phyloP scores from a whole-genome alignment of 305 asterid species.

The Euphrasia arctica region DNA sequence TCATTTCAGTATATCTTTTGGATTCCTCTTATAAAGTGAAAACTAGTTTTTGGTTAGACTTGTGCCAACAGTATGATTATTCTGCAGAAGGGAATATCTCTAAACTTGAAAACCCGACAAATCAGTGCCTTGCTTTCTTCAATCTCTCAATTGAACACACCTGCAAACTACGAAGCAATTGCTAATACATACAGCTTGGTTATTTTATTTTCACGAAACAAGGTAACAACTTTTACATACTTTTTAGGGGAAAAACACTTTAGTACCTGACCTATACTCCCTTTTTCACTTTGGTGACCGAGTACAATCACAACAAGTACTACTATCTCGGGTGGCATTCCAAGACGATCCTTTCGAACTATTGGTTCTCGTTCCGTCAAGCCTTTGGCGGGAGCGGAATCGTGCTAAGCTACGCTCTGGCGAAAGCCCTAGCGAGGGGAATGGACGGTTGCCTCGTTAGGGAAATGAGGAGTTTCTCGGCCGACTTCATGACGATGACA shows the following conservation, averaged over 20 bases:
- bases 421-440: too few species aligned
- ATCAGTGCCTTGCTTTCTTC: conserved; percentile 78
- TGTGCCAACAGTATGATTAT: conserved; percentile 26
- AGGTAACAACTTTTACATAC: conserved; percentile 39
- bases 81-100: conserved; percentile 62
- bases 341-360: too few species aligned
- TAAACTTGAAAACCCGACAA: conserved; percentile 68
- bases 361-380: too few species aligned
- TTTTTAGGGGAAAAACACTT: conserved; percentile 16
- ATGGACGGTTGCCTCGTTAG: too few species aligned
- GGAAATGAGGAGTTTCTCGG: too few species aligned
- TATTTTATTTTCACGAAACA: conserved; percentile 62
- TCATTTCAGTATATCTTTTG: conserved; percentile 32
- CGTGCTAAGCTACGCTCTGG: too few species aligned
- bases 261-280: too few species aligned
- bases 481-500: too few species aligned
- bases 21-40: conserved; percentile 11
- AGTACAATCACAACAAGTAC: too few species aligned
- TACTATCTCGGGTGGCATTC: too few species aligned
- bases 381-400: too few species aligned
- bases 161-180: conserved; percentile 78
- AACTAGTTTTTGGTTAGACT: conserved; percentile 22
- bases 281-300: too few species aligned
- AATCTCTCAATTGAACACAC: conserved; percentile 56
- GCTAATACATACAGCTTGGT: conserved; percentile 79